A percentile compares a stretch with the other conserved stretches of the same genome.
phyloP scores from a whole-genome alignment of 2,329 filamentous ascomycete genomes.

The Amesomyces nigricolor region DNA sequence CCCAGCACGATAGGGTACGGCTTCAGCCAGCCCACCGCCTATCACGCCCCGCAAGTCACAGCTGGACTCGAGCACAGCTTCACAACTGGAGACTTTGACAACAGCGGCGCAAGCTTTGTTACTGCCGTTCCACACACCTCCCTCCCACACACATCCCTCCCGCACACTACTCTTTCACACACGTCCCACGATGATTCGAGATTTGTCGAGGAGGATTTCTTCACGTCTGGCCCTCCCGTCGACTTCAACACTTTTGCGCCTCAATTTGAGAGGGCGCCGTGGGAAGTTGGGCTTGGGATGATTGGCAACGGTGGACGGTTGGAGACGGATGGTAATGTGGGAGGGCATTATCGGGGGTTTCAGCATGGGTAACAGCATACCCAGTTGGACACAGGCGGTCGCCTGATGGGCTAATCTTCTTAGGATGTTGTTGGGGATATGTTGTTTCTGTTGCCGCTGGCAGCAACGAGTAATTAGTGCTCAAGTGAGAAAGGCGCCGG shows the following conservation, averaged over 20 bases:
- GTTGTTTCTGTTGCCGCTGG: too few relatives aligned
- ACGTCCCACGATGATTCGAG: slow-evolving; percentile 3
- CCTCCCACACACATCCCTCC: too few relatives aligned
- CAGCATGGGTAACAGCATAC: neutral
- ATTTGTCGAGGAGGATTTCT: slow-evolving; percentile 6
- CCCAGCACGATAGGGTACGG: neutral
- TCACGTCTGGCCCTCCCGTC: slow-evolving; percentile 3
- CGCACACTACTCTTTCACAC: neutral
- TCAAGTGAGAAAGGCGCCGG: too few relatives aligned
- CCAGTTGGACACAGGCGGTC: too few relatives aligned
- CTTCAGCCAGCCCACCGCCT: neutral
- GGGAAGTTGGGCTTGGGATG: slow-evolving; percentile 7
- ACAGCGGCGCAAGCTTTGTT: neutral
- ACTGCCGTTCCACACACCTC: neutral
- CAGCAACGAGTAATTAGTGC: too few relatives aligned
- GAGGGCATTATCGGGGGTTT: slow-evolving; percentile 9
- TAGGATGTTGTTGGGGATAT: too few relatives aligned
- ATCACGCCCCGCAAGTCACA: neutral
- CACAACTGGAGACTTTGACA: neutral
- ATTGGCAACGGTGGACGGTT: neutral
- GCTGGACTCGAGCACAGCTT: neutral
- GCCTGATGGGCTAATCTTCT: too few relatives aligned
- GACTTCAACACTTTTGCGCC: slow-evolving; percentile 7
- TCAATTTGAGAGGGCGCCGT: neutral
- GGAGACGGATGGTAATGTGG: neutral